Base-by-base conservation (phyloP, 1,284 basidiomycete species). In the Marasmius fiardii region DNA sequence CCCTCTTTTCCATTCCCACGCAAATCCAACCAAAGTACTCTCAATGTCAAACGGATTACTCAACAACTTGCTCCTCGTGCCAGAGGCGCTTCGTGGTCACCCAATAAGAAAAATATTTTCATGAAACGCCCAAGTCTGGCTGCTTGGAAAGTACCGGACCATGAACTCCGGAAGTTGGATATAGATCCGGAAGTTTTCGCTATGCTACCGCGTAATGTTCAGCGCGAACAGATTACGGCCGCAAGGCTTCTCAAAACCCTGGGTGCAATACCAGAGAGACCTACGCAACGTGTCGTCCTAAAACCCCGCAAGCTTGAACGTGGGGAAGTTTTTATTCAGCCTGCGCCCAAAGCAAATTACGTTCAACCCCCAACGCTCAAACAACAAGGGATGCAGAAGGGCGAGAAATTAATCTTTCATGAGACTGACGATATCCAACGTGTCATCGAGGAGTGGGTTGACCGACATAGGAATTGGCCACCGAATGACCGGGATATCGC, bases 121-220 rank as follows among this genome's bases (percentile, higher is more conserved):
- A 54, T 51, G 37, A 56, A 52, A 23, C 53, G 56, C 14, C 55
- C 52, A 41, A 67, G 62, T 21, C 64, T 78, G 2, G 58, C 65
- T 1, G 63, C 64, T 0, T 64, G 73, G 54, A 65, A 61, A 18
- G 47, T 67, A 28, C 56, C 77, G 2, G 73, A 79, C 16, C 72
- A 69, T 2, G 84, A 91, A 61, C 73, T 94, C 20, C 70, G 67
- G 12, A 76, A 78, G 39, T 74, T 93, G 21, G 81, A 79, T 12
- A 81, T 94, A 60, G 92, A 93, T 64, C 82, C 82, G 0, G 80
- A 77, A 16, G 86, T 93, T 3, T 92, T 92, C 61, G 67, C 68
- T 0, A 74, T 71, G 34, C 71, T 95, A 2, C 92, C 92, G 0
- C 68, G 69, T 0, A 78, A 82, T 37, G 67, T 93, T 56, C 88